A percentile compares a stretch with the other conserved stretches of the same genome.
Evolutionary conservation across 148 eudicot genomes (phyloP).

Genomic region (Diospyros lotus): DNA sequence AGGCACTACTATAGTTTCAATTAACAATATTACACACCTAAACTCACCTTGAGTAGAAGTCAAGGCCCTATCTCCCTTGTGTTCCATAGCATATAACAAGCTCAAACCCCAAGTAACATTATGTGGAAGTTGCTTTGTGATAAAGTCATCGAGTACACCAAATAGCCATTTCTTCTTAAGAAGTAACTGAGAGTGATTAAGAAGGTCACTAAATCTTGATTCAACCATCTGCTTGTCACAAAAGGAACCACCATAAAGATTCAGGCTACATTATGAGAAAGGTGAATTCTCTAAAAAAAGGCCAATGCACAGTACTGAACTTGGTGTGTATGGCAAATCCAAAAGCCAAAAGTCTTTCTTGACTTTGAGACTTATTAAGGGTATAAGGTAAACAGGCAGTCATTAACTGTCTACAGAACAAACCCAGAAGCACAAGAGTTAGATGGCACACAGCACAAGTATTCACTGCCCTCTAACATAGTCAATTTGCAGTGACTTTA

Average conservation of each 20-base stretch:
- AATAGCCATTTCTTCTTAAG: conserved; percentile 84
- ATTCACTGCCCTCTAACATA: no score
- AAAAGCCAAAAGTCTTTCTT: no score
- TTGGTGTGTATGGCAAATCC: no score
- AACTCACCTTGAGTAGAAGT: conserved; percentile 86
- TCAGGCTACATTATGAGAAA: not conserved
- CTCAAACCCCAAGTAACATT: conserved; percentile 99
- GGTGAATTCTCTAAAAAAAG: no score
- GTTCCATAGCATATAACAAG: conserved; percentile 88
- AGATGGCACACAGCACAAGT: no score
- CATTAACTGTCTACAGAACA: no score
- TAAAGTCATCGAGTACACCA: conserved; percentile 83
- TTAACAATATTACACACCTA: conserved; percentile 10
- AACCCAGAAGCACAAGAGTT: no score
- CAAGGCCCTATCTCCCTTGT: conserved; percentile 85
- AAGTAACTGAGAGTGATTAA: conserved; percentile 62
- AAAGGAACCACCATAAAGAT: conserved; percentile 3
- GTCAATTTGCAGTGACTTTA: no score
- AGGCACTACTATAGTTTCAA: not conserved
- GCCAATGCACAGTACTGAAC: no score
- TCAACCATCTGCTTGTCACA: conserved; percentile 74
- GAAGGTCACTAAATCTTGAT: conserved; percentile 71
- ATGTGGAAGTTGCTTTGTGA: conserved; percentile 93
- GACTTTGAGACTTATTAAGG: no score
- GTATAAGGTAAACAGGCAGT: no score